Base-by-base conservation (phyloP, 2,329 filamentous ascomycete species). In the Cordyceps cateniannulata region DNA sequence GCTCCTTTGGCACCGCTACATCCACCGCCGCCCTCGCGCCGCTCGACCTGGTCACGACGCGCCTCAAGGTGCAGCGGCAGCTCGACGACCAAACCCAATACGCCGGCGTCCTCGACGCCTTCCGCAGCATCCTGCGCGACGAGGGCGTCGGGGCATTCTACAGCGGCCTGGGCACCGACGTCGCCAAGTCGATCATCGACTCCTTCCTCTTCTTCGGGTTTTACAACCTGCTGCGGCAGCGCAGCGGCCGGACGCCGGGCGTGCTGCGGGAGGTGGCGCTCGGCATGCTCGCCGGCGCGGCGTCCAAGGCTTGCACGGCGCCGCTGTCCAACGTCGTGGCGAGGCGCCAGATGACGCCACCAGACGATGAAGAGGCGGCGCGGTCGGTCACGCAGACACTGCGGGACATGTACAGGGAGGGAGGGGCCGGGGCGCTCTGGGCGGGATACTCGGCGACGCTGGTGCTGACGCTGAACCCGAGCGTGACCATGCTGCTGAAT, bases 131-230 rank as follows among this genome's bases (percentile, higher is more conserved):
- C 65, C 88, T 88, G 68, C 75, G 78, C 38, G 78, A 82, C 35
- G 89, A 92, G 72, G 90, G 90, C n/a, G 85, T 89, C 3, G 65
- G 87, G 20, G 89, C 87, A 1, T 86, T 96, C 65, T 96, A 89
- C 69, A 81, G 78, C 25, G 88, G 88, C 27, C 72, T 89, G 1
- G 74, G 79, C 7, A 80, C 83, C 40, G 87, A 90, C 68, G 84
- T 87, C 12, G 79, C 77, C 67, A 91, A 89, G 72, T 86, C 84
- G 25, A 79, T 87, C 24, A 80, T 85, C 32, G 91, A 95, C 75
- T 90, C 88, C 61, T 93, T 95, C 70, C 79, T 96, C 56, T 96
- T 96, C 78, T 96, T 96, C 75, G 81, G 93, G 20, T 87, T 90
- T 62, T 96, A 96, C 75, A 89, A 81, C 63, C 72, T 79, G 27